Evolutionary conservation across 108 stramenopile genomes (phyloP).

Genomic region (Skeletonema potamos): DNA sequence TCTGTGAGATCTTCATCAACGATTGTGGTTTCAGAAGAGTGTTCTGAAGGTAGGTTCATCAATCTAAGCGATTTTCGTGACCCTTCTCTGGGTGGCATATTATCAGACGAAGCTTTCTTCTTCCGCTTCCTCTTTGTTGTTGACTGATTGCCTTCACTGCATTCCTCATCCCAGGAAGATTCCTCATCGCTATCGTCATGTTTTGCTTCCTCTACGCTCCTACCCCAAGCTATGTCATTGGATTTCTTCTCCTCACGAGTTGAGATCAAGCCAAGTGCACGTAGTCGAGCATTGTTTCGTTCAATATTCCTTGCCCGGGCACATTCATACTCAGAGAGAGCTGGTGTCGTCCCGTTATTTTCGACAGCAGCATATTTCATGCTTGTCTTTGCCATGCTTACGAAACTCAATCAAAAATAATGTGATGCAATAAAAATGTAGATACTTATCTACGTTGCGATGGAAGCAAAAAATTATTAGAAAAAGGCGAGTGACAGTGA

Average conservation of each 20-base stretch:
- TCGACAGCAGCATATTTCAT: not conserved
- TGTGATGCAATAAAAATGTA: no score
- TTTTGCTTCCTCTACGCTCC: not conserved
- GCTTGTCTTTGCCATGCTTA: not conserved
- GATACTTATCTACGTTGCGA: no score
- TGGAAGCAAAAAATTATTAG: no score
- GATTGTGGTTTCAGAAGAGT: conserved; percentile 15
- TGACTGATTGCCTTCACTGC: conserved; percentile 4
- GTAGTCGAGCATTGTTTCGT: conserved; percentile 74
- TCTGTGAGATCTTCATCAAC: conserved; percentile 3
- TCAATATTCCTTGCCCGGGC: conserved; percentile 70
- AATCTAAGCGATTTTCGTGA: conserved; percentile 61
- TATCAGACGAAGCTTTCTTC: not conserved
- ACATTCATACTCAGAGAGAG: conserved; percentile 60
- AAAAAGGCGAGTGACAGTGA: no score
- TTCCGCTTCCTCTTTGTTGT: conserved; percentile 5
- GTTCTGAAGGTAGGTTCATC: conserved; percentile 44
- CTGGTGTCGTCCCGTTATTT: not conserved
- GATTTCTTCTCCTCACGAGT: conserved; percentile 56
- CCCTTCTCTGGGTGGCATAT: conserved; percentile 23
- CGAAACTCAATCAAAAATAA: no score
- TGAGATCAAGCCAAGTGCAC: conserved; percentile 72
- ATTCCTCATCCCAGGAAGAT: conserved; percentile 11
- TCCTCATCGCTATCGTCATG: conserved; percentile 1
- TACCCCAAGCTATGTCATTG: conserved; percentile 63